Conservation (phyloP, 2,329 filamentous ascomycete genomes). For the Colletotrichum graminicola region DNA sequence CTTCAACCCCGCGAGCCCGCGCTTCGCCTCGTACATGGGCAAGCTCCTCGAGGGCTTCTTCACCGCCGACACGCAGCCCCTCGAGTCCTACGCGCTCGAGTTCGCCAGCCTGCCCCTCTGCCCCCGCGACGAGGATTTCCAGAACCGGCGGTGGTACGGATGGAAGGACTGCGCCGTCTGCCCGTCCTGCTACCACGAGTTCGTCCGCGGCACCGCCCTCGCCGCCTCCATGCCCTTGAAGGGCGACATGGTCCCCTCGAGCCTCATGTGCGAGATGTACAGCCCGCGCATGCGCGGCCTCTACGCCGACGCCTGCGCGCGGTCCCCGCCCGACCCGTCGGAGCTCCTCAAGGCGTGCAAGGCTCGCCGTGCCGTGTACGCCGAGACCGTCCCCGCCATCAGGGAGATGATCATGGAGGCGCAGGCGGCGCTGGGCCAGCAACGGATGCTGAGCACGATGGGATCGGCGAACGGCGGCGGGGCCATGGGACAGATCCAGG, state of each 20-base stretch:
- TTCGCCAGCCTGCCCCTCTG: conserved; percentile 50
- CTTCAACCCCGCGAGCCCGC: conserved; percentile 50
- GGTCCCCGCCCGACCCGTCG: conserved; percentile 42
- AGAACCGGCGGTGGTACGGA: conserved; percentile 51
- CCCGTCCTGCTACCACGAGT: conserved; percentile 52
- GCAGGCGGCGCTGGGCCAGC: conserved; percentile 45
- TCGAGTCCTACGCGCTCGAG: conserved; percentile 48
- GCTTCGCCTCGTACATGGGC: conserved; percentile 44
- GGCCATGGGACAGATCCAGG: conserved; percentile 42
- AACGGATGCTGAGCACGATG: conserved; percentile 45
- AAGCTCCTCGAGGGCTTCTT: conserved; percentile 48
- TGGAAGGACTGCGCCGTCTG: conserved; percentile 54
- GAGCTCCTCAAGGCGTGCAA: conserved; percentile 47
- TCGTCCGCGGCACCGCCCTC: conserved; percentile 47
- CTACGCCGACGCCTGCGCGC: conserved; percentile 49
- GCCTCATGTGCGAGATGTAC: conserved; percentile 54
- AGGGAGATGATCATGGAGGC: conserved; percentile 47
- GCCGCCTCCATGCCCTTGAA: conserved; percentile 49
- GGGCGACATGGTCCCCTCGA: conserved; percentile 41
- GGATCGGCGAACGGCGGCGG: conserved; percentile 48
- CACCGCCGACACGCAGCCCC: conserved; percentile 45
- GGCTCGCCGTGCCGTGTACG: conserved; percentile 49
- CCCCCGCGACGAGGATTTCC: conserved; percentile 44
- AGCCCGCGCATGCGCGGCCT: conserved; percentile 53
- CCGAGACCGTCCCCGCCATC: conserved; percentile 49